Percentiles rank a stretch among this genome's conserved stretches.
Conservation (phyloP, 441 rosid species). For the California macrophylla region DNA sequence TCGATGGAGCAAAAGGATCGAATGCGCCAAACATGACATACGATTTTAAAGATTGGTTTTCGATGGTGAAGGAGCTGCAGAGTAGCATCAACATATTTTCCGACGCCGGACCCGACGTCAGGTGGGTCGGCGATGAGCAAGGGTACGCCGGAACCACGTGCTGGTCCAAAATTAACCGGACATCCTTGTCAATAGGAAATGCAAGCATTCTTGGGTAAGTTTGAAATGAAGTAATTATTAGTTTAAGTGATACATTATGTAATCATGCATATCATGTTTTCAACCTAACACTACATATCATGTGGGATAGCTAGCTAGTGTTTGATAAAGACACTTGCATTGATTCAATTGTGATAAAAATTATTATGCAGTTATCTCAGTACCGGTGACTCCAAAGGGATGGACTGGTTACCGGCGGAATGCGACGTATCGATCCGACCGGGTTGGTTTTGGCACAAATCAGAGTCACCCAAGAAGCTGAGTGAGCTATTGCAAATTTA, state of each 20-base stretch:
- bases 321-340: no score
- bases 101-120: slow-evolving; percentile 58
- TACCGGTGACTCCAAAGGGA: slow-evolving; percentile 49
- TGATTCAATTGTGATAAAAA: no score
- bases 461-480: slow-evolving; percentile 42
- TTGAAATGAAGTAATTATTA: no score
- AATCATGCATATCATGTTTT: background rate
- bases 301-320: background rate
- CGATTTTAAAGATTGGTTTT: slow-evolving; percentile 57
- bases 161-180: slow-evolving; percentile 58
- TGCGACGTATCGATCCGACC: slow-evolving; percentile 56
- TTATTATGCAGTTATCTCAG: slow-evolving; percentile 47
- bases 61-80: slow-evolving; percentile 65
- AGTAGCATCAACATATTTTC: slow-evolving; percentile 60
- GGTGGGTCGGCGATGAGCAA: slow-evolving; percentile 59
- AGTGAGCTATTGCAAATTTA: slow-evolving; percentile 45
- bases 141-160: slow-evolving; percentile 52
- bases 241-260: no score
- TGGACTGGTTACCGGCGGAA: slow-evolving; percentile 56
- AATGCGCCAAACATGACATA: slow-evolving; percentile 55
- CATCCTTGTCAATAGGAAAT: slow-evolving; percentile 51
- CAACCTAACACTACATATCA: background rate
- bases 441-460: slow-evolving; percentile 69
- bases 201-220: slow-evolving; percentile 40
- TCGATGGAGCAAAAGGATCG: slow-evolving; percentile 58